Evolutionary conservation across 768 basidiomycete species (phyloP).

Genomic region (Pleurotus citrinopileatus): DNA sequence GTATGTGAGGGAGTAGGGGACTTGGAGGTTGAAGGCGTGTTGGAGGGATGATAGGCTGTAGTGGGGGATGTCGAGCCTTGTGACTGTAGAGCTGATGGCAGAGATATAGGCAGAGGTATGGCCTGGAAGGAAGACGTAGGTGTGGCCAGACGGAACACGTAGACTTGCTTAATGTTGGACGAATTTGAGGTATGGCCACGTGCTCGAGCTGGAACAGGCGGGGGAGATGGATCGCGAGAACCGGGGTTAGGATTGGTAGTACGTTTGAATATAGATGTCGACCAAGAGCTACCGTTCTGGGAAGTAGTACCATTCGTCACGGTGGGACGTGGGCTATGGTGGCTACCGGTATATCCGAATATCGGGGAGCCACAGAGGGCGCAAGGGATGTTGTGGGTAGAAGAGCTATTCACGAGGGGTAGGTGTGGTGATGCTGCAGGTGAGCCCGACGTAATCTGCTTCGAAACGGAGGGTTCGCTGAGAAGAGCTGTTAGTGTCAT

Average conservation of each 20-base stretch:
- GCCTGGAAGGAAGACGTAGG: constrained; percentile 27
- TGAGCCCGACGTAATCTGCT: constrained; percentile 21
- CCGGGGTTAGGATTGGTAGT: constrained; percentile 33
- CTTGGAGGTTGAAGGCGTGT: constrained; percentile 23
- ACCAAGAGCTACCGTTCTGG: constrained; percentile 40
- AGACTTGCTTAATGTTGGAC: constrained; percentile 44
- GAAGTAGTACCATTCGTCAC: constrained; percentile 20
- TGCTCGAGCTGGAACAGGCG: constrained; percentile 28
- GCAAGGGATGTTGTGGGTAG: constrained; percentile 57
- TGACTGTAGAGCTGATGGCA: constrained; percentile 27
- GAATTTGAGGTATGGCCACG: constrained; percentile 22
- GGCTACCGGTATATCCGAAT: constrained; percentile 32
- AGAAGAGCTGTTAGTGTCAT: constrained; percentile 61
- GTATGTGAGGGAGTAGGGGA: constrained; percentile 13
- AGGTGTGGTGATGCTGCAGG: constrained; percentile 33
- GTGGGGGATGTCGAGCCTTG: constrained; percentile 15
- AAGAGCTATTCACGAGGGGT: constrained; percentile 40
- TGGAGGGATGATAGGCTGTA: constrained; percentile 21
- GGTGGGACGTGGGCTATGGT: constrained; percentile 20
- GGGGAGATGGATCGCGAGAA: constrained; percentile 23
- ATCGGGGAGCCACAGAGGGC: constrained; percentile 74
- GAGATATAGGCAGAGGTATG: constrained; percentile 19
- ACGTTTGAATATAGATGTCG: constrained; percentile 60
- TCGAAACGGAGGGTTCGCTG: constrained; percentile 39
- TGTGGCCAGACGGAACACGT: constrained; percentile 66